These are phyloP conservation scores for Rutstroemia sp. DNA, from an alignment of 2,329 filamentous ascomycete genomes.

Conservation along the genomic window DNA sequence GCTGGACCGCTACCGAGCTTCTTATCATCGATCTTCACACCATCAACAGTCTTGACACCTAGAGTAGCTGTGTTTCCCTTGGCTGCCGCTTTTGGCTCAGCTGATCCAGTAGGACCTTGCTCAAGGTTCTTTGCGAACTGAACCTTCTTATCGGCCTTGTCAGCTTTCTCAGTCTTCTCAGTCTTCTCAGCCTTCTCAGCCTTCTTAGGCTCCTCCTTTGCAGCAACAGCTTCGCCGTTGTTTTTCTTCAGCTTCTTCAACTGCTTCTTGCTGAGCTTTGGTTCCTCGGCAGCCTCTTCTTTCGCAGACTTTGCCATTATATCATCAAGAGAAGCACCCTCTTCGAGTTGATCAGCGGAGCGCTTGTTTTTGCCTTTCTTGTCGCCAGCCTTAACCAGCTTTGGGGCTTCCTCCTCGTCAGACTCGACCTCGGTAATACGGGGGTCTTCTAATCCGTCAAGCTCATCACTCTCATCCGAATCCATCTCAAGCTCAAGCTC, in stretches of 20 bases:
- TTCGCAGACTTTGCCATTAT: constrained; percentile 70
- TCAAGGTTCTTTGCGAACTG: constrained; percentile 99
- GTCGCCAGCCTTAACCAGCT: constrained; percentile 40
- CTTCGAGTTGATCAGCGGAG: constrained; percentile 63
- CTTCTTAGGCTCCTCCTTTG: constrained; percentile 51
- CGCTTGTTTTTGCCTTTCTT: constrained; percentile 83
- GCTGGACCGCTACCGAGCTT: constrained; percentile 79
- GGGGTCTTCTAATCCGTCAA: constrained; percentile 70
- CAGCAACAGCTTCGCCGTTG: constrained; percentile 74
- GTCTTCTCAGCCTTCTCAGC: constrained; percentile 45
- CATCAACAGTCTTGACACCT: constrained; percentile 73
- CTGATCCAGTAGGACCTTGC: constrained; percentile 80
- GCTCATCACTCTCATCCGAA: constrained; percentile 64
- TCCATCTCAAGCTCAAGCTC: constrained; percentile 54
- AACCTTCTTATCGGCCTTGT: constrained; percentile 83
- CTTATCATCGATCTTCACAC: constrained; percentile 92
- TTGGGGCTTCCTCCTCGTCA: constrained; percentile 67
- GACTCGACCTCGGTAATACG: constrained; percentile 78
- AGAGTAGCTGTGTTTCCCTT: constrained; percentile 45
- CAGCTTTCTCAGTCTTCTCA: constrained; percentile 37
- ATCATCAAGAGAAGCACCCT: constrained; percentile 65
- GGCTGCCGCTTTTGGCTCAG: constrained; percentile 39
- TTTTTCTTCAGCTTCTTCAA: constrained; percentile 99
- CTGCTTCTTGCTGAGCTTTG: constrained; percentile 90
- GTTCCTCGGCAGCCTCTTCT: constrained; percentile 46